Base-by-base conservation (phyloP, 2,329 filamentous ascomycete species). In the Neonectria punicea region DNA sequence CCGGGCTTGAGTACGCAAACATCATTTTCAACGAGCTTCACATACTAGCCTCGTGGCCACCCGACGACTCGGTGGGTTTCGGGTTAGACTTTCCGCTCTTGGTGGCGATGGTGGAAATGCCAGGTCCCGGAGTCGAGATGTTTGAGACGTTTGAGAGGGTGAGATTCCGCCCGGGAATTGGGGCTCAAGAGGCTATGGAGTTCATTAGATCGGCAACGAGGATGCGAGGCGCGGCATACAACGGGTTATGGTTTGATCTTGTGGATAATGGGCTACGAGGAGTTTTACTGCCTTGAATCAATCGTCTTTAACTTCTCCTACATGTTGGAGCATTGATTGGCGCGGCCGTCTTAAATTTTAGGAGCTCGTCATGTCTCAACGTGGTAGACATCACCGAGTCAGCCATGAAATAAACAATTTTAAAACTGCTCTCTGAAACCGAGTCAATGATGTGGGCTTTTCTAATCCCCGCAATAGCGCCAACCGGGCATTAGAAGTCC, bases 31-130 rank as follows among this genome's bases (percentile, higher is more conserved):
- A 61, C 10, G 63, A 68, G 18, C 25, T 70, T 9, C 9, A n/a
- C 4, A 16, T 43, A 9, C 44, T 70, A 25, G 18, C 43, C 4
- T 5, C 30, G 2, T 59, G 50, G 55, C 61, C 66, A 0, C 39
- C 47, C 3, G 30, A 46, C 32, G 66, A 59, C 28, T 32, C 62
- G 18, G 58, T 58, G 13, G 61, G 63, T 1, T 43, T 70, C 9
- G 60, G 63, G 4, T 14, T 68, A 14, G 68, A 66, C 20, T 58
- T 70, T 8, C 68, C 68, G 2, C 56, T 70, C 1, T 22, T 67
- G 46, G 58, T 68, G 3, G 68, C 68, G 5, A 61, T 63, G 60
- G 18, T 70, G 18, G 68, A 70, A 39, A 49, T 54, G 20, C 55
- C 57, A 11, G 57, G 44, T 1, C 10, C 22, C 1, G 66, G 66